phyloP scores from a whole-genome alignment of 202 grass and related monocot species.

The Schoenoplectus triqueter region DNA sequence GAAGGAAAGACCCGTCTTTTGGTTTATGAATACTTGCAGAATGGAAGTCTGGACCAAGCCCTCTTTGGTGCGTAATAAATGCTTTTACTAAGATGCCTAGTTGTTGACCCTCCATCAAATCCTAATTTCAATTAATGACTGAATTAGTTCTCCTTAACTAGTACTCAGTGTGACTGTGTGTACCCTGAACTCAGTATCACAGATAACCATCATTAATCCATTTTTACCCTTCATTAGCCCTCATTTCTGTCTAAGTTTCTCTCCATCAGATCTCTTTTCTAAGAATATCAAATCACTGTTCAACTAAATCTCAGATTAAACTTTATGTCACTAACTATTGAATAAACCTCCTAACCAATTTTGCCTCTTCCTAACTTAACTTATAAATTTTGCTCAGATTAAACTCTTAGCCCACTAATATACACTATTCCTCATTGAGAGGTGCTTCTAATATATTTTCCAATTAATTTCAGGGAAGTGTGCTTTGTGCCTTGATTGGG shows the following conservation, averaged over 20 bases:
- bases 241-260: no score
- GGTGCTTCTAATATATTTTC: not conserved
- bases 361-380: not conserved
- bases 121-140: not conserved
- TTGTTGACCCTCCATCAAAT: not conserved
- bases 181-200: no score
- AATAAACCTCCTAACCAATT: not conserved
- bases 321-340: not conserved
- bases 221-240: no score
- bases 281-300: not conserved
- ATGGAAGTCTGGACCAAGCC: constrained; percentile 85
- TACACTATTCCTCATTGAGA: not conserved
- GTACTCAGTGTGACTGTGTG: no score
- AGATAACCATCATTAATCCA: no score
- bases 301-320: not conserved
- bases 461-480: constrained; percentile 49
- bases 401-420: not conserved
- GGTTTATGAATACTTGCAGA: constrained; percentile 87
- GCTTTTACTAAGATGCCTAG: not conserved
- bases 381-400: not conserved
- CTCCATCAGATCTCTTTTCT: no score
- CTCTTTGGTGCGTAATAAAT: constrained; percentile 45
- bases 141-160: no score
- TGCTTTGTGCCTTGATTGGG: constrained; percentile 60
- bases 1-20: constrained; percentile 69